These are phyloP conservation scores for Kwoniella sp. DNA, from an alignment of 768 basidiomycete species.

Conservation along the genomic window DNA sequence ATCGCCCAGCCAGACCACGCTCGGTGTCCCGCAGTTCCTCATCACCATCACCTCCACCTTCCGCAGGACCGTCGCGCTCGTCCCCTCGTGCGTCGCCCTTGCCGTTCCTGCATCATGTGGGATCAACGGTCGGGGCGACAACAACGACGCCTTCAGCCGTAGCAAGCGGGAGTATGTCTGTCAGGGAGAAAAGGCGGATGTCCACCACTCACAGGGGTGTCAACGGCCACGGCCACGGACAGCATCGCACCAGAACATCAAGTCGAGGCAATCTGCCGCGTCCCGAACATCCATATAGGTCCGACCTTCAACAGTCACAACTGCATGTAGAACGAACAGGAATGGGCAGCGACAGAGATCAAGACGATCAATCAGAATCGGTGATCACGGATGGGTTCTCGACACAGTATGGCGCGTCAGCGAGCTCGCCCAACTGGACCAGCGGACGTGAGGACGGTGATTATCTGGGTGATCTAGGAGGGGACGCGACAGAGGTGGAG, in stretches of 20 bases:
- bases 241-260: conserved; percentile 3
- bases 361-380: not conserved
- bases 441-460: conserved; percentile 32
- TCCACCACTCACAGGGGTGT: conserved; percentile 6
- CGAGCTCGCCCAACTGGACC: conserved; percentile 28
- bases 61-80: not conserved
- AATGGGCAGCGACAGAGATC: not conserved
- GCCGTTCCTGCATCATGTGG: conserved; percentile 1
- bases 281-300: not conserved
- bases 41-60: conserved; percentile 49
- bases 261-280: conserved; percentile 15
- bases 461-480: conserved; percentile 28
- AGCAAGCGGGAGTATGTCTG: conserved; percentile 2
- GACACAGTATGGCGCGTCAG: conserved; percentile 41
- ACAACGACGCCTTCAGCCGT: not conserved
- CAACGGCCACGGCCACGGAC: not conserved
- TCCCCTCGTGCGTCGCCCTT: conserved; percentile 12
- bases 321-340: not conserved
- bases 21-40: conserved; percentile 47
- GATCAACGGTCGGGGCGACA: not conserved
- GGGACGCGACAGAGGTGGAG: conserved; percentile 40
- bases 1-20: conserved; percentile 20
- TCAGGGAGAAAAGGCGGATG: conserved; percentile 28
- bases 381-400: conserved; percentile 8
- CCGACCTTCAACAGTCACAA: not conserved